phyloP scores from a whole-genome alignment of 768 basidiomycete genomes.

The Lentinula raphanica region DNA sequence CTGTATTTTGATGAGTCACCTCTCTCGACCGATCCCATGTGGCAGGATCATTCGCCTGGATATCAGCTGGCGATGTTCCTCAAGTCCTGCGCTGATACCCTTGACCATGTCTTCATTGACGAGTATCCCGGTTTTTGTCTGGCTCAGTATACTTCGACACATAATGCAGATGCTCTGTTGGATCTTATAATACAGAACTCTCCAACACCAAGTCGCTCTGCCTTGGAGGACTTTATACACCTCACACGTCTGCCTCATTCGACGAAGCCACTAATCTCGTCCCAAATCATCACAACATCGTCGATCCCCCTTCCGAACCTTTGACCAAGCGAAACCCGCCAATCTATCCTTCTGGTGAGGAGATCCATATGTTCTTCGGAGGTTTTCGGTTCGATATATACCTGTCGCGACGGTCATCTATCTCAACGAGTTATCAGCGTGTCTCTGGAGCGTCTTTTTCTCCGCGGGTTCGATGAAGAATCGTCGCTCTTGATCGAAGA shows the following conservation, averaged over 20 bases:
- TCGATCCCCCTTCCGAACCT: not conserved
- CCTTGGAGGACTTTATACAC: not conserved
- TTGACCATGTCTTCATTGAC: no score
- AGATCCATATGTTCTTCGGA: not conserved
- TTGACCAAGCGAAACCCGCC: not conserved
- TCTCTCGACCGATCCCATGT: not conserved
- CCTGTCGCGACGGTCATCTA: not conserved
- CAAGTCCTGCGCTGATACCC: not conserved
- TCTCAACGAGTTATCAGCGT: not conserved
- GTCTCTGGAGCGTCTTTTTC: not conserved
- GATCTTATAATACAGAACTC: not conserved
- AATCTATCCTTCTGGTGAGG: not conserved
- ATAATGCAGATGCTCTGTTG: not conserved
- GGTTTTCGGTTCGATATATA: not conserved
- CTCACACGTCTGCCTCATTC: no score
- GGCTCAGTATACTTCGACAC: not conserved
- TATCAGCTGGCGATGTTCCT: not conserved
- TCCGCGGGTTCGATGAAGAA: not conserved
- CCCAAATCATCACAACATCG: no score
- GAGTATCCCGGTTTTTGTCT: conserved; percentile 1
- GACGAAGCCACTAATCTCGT: no score
- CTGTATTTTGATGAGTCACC: no score
- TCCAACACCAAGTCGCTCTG: not conserved
- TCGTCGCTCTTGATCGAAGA: not conserved
- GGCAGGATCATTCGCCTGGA: not conserved